Percentiles rank a stretch among this genome's conserved stretches.
These are phyloP conservation scores for Annulohypoxylon stygium DNA, from an alignment of 495 filamentous ascomycete species.

Conservation along the genomic window DNA sequence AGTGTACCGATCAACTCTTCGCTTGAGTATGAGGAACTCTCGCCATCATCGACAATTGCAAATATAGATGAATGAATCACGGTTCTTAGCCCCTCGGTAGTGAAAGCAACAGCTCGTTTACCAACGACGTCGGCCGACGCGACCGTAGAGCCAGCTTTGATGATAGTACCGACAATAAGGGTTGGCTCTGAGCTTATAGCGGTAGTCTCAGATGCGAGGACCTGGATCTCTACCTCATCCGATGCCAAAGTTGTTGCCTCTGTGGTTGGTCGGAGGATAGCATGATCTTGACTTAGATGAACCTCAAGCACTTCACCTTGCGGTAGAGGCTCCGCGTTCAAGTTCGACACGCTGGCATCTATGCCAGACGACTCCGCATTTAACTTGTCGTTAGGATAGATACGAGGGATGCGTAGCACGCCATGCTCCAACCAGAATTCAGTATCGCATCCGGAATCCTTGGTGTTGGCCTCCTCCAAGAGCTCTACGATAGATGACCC, in stretches of 20 bases:
- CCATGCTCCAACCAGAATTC: constrained; percentile 2
- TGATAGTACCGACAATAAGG: not conserved
- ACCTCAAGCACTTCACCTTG: too few species aligned
- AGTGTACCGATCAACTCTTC: not conserved
- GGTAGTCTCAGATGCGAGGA: constrained; percentile 16
- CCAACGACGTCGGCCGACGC: not conserved
- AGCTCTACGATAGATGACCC: not conserved
- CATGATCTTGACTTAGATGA: too few species aligned
- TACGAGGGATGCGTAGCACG: not conserved
- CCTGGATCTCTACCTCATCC: constrained; percentile 42
- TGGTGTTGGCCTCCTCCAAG: not conserved
- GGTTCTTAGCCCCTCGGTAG: not conserved
- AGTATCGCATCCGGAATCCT: not conserved
- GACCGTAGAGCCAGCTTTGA: not conserved
- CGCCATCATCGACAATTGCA: not conserved
- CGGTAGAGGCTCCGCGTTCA: too few species aligned
- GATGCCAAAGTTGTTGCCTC: too few species aligned
- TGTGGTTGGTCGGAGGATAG: too few species aligned
- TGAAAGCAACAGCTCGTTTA: not conserved
- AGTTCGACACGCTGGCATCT: too few species aligned
- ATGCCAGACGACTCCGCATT: not conserved
- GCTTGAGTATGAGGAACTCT: not conserved
- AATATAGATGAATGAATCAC: not conserved
- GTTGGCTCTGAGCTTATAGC: not conserved
- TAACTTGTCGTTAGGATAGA: not conserved